Conservation (phyloP, 495 filamentous ascomycete species). For the Astrothelium macrocarpum region DNA sequence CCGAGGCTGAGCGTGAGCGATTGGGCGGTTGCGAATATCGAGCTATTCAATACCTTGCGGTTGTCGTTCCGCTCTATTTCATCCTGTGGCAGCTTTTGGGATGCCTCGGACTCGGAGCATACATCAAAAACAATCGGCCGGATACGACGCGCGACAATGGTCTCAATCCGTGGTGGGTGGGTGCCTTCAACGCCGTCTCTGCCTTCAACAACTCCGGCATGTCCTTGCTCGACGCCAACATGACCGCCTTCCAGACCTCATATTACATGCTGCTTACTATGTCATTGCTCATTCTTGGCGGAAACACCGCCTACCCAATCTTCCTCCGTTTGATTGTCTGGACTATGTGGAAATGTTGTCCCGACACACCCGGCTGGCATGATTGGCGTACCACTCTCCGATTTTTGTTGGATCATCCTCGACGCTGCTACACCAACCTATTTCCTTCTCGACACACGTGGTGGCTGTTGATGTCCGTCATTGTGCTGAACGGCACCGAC, state of each 20-base stretch:
- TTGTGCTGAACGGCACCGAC: conserved; percentile 69
- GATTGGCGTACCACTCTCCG: conserved; percentile 55
- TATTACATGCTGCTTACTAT: conserved; percentile 68
- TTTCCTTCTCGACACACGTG: conserved; percentile 70
- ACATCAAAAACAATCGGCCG: conserved; percentile 52
- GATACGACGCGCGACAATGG: conserved; percentile 54
- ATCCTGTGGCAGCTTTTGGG: conserved; percentile 62
- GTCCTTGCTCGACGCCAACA: conserved; percentile 73
- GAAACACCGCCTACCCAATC: conserved; percentile 72
- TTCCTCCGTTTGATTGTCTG: conserved; percentile 72
- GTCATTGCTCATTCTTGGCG: conserved; percentile 68
- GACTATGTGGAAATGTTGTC: conserved; percentile 38
- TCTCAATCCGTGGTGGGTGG: conserved; percentile 61
- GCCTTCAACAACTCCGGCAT: conserved; percentile 88
- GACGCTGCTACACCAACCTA: conserved; percentile 73
- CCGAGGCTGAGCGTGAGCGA: conserved; percentile 55
- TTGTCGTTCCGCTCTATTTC: conserved; percentile 67
- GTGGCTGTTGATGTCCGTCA: conserved; percentile 65
- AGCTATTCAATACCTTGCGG: conserved; percentile 59
- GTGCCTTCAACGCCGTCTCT: conserved; percentile 59
- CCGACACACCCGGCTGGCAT: conserved; percentile 40
- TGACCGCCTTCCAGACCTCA: conserved; percentile 55
- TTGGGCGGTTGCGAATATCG: conserved; percentile 75
- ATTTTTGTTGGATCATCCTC: conserved; percentile 72
- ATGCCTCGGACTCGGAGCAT: conserved; percentile 61